Evolutionary conservation across 495 filamentous ascomycete genomes (phyloP).

Genomic region (Hypoxylon cercidicola): DNA sequence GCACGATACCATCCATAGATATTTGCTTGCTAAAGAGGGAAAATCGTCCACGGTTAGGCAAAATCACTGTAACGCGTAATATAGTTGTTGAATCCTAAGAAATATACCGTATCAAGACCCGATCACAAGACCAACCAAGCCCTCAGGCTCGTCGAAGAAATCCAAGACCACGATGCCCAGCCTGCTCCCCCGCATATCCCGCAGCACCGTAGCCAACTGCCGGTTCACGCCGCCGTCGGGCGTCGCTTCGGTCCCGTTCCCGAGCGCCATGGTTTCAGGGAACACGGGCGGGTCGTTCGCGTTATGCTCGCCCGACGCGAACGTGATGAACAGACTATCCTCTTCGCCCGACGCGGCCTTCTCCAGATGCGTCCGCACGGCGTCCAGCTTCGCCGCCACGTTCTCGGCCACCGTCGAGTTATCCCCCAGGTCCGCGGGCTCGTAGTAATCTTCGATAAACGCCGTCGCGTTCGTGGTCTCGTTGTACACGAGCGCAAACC

Average conservation of each 20-base stretch:
- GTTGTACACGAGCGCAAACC: conserved; percentile 49
- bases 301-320: conserved; percentile 57
- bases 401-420: conserved; percentile 55
- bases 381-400: conserved; percentile 76
- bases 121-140: conserved; percentile 45
- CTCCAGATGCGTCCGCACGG: conserved; percentile 71
- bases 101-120: conserved; percentile 17
- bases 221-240: conserved; percentile 66
- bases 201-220: conserved; percentile 79
- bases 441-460: conserved; percentile 89
- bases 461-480: conserved; percentile 70
- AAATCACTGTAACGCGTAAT: too few species aligned
- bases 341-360: conserved; percentile 58
- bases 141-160: conserved; percentile 58
- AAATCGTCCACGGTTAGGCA: too few species aligned
- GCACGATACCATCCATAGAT: too few species aligned
- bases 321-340: conserved; percentile 61
- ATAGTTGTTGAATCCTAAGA: too few species aligned
- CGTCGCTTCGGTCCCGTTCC: conserved; percentile 51
- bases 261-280: conserved; percentile 60
- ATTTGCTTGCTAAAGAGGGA: too few species aligned
- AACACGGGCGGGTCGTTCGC: conserved; percentile 54
- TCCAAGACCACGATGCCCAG: conserved; percentile 72
- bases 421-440: conserved; percentile 66
- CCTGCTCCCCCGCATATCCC: conserved; percentile 75